Conservation (phyloP, 2,329 filamentous ascomycete species). For the Hymenoscyphus occultus region DNA sequence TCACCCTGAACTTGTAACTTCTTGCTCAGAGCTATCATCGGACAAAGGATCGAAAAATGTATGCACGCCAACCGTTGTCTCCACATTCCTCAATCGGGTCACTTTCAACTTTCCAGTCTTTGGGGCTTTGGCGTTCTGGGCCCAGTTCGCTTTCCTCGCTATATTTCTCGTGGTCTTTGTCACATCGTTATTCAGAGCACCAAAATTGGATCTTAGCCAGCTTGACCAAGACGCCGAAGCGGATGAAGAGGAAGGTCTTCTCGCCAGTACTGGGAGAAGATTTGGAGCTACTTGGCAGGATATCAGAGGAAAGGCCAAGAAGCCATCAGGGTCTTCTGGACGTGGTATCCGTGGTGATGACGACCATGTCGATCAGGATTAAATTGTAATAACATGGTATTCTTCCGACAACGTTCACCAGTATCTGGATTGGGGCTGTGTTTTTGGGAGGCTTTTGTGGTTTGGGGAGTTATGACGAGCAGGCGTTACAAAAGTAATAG, state of each 20-base stretch:
- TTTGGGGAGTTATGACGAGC: slow-evolving; percentile 1
- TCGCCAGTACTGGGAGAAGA: slow-evolving; percentile 77
- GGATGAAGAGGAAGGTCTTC: slow-evolving; percentile 87
- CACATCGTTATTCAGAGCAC: slow-evolving; percentile 75
- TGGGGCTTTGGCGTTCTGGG: slow-evolving; percentile 90
- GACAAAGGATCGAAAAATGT: slow-evolving; percentile 71
- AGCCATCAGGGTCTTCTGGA: slow-evolving; percentile 22
- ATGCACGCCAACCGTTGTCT: slow-evolving; percentile 88
- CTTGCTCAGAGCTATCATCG: slow-evolving; percentile 75
- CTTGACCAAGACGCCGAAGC: slow-evolving; percentile 86
- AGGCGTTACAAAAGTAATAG: slow-evolving; percentile 4
- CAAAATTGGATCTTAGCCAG: slow-evolving; percentile 70
- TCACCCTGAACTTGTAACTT: slow-evolving; percentile 67
- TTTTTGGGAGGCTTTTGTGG: not conserved
- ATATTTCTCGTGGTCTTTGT: slow-evolving; percentile 81
- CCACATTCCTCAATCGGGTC: slow-evolving; percentile 88
- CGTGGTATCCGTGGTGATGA: slow-evolving; percentile 17
- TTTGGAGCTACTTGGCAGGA: slow-evolving; percentile 89
- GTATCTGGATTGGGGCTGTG: not conserved
- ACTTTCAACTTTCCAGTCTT: slow-evolving; percentile 95
- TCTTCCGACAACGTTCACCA: not conserved
- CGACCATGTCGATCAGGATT: not conserved
- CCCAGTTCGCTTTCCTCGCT: slow-evolving; percentile 85
- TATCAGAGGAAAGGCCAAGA: slow-evolving; percentile 53
- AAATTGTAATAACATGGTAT: not conserved